phyloP scores from a whole-genome alignment of 257 asterid genomes.

The Capsicum chinense region DNA sequence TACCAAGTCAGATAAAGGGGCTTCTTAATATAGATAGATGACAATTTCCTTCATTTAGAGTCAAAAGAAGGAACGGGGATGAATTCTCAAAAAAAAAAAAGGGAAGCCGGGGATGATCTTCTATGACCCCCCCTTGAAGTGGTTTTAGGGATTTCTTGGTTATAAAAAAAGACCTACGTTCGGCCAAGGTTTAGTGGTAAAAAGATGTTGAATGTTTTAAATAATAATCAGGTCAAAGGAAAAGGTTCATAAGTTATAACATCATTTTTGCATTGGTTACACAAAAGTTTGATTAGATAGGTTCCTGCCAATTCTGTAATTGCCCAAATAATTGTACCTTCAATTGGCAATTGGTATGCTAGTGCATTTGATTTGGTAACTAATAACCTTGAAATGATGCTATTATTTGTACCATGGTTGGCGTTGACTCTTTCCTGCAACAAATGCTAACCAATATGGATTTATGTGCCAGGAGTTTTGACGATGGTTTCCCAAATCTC shows the following conservation, averaged over 20 bases:
- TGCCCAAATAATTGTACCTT: neutral
- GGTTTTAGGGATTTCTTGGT: no score
- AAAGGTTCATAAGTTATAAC: neutral
- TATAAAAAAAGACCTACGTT: no score
- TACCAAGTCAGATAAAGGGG: no score
- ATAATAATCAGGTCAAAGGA: no score
- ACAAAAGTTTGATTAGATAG: neutral
- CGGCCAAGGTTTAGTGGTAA: no score
- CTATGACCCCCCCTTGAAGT: no score
- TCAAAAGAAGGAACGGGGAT: no score
- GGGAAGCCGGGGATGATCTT: no score
- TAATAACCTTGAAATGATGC: constrained; percentile 11
- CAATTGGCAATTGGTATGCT: neutral
- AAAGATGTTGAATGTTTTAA: no score
- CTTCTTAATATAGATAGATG: no score
- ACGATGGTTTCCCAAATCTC: constrained; percentile 92
- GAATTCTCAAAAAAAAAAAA: no score
- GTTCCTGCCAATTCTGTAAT: neutral
- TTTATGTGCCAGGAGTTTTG: constrained; percentile 74
- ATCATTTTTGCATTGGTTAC: constrained; percentile 16
- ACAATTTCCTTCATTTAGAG: no score
- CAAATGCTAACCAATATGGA: constrained; percentile 14
- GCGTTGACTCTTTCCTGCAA: neutral
- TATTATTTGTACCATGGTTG: neutral
- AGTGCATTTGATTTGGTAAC: neutral